phyloP scores from a whole-genome alignment of 495 filamentous ascomycete species.

The Cenococcum geophilum region DNA sequence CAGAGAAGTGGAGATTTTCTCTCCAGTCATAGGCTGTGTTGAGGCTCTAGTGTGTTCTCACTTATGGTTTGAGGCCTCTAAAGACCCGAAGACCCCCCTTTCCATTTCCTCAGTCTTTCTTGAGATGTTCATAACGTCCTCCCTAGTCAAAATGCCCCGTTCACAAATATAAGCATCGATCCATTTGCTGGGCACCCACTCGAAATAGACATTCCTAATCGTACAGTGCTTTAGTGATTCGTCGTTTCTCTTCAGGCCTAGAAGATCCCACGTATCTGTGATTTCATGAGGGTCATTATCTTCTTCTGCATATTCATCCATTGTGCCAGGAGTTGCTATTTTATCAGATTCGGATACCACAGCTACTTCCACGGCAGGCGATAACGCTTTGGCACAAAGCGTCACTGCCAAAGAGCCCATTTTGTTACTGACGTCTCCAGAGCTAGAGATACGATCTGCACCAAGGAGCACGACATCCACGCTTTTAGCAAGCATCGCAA shows the following conservation, averaged over 20 bases:
- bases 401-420: conserved; percentile 55
- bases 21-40: too few species aligned
- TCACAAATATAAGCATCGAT: conserved; percentile 57
- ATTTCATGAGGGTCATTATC: conserved; percentile 41
- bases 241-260: conserved; percentile 16
- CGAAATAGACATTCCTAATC: conserved; percentile 58
- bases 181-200: conserved; percentile 53
- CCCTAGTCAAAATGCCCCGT: conserved; percentile 36
- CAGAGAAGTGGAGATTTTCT: too few species aligned
- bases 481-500: conserved; percentile 45
- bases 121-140: conserved; percentile 31
- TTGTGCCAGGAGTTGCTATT: conserved; percentile 45
- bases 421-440: conserved; percentile 60
- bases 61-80: neutral
- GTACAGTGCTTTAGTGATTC: conserved; percentile 27
- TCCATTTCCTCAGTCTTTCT: neutral
- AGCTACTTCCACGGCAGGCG: conserved; percentile 43
- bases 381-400: conserved; percentile 45
- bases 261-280: conserved; percentile 3
- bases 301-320: conserved; percentile 38
- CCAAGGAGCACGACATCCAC: conserved; percentile 55
- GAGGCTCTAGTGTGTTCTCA: neutral
- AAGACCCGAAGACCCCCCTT: neutral
- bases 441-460: conserved; percentile 53
- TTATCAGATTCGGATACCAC: conserved; percentile 57